phyloP scores from a whole-genome alignment of 352 stramenopile genomes.

The Phytopythium oedochilum region DNA sequence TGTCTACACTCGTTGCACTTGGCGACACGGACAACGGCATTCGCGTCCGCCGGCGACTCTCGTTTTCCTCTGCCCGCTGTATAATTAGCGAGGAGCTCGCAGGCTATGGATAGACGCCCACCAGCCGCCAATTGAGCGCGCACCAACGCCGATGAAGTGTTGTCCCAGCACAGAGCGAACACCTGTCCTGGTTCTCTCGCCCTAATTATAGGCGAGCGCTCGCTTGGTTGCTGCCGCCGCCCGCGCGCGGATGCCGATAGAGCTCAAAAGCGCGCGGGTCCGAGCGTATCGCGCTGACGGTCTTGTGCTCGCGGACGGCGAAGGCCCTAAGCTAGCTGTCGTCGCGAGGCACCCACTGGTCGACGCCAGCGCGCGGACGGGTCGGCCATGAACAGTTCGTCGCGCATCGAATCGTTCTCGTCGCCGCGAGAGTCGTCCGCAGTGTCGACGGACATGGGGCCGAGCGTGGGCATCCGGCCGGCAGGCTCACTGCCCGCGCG shows the following conservation, averaged over 20 bases:
- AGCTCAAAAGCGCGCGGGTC: neutral
- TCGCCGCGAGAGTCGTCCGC: constrained; percentile 1
- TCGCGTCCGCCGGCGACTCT: too few relatives aligned
- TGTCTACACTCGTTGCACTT: too few relatives aligned
- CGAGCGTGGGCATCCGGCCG: neutral
- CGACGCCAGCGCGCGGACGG: neutral
- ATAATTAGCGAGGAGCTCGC: neutral
- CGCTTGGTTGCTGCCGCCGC: neutral
- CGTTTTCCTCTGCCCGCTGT: too few relatives aligned
- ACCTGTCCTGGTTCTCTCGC: neutral
- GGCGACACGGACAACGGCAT: too few relatives aligned
- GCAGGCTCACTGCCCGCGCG: neutral
- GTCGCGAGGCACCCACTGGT: too few relatives aligned
- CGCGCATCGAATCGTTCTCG: neutral
- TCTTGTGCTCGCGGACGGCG: too few relatives aligned
- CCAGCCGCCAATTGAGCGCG: too few relatives aligned
- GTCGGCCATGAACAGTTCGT: constrained; percentile 1
- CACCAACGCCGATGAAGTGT: too few relatives aligned
- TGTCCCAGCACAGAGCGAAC: neutral
- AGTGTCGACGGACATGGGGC: neutral
- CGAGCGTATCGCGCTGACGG: too few relatives aligned
- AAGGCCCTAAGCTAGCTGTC: too few relatives aligned
- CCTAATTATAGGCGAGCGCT: neutral
- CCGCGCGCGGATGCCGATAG: neutral
- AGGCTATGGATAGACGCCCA: neutral